phyloP scores from a whole-genome alignment of 257 asterid genomes.

The Echites panduratus region DNA sequence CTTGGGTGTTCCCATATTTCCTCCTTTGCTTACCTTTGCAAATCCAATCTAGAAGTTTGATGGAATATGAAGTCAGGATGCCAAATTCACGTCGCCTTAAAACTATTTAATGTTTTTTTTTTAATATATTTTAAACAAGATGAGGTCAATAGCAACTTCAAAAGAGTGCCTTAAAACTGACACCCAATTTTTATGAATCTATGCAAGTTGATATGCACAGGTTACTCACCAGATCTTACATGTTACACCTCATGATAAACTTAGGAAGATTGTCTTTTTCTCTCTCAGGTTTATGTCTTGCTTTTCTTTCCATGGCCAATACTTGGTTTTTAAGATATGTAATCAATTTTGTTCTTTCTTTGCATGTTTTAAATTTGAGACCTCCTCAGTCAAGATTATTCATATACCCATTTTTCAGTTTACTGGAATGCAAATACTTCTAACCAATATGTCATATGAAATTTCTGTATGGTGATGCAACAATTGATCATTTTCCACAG shows the following conservation, averaged over 20 bases:
- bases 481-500: conserved; percentile 31
- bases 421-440: neutral
- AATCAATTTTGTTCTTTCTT: neutral
- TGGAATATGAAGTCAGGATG: neutral
- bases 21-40: neutral
- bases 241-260: neutral
- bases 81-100: neutral
- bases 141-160: neutral
- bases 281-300: neutral
- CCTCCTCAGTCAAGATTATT: neutral
- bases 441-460: neutral
- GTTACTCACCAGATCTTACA: neutral
- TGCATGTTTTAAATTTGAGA: neutral
- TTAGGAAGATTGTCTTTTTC: neutral
- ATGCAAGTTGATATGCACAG: neutral
- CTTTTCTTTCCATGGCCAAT: neutral
- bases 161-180: neutral
- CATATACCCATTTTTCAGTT: neutral
- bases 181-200: neutral
- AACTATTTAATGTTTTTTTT: too few species aligned
- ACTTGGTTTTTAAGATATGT: neutral
- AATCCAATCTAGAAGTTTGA: neutral
- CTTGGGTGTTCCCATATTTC: neutral
- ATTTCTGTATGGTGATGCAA: conserved; percentile 10
- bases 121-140: neutral